Conservation (phyloP, 1,284 basidiomycete species). For the Tylopilus sp. region DNA sequence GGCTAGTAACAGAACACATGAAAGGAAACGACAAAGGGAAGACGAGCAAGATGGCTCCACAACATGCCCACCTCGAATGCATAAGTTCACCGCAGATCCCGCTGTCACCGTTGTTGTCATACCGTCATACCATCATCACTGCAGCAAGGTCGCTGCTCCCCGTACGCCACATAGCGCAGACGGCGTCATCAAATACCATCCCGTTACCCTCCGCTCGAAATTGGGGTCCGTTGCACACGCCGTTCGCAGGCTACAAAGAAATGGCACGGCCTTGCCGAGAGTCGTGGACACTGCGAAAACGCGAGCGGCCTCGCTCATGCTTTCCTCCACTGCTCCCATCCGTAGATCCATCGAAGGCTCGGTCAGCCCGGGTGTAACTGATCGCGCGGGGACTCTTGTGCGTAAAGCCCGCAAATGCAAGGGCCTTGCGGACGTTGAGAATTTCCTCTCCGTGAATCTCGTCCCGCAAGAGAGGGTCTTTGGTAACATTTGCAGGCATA, state of each 20-base stretch:
- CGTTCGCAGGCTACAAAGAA: conserved; percentile 55
- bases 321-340: conserved; percentile 47
- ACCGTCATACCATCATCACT: conserved; percentile 25
- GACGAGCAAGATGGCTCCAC: conserved; percentile 6
- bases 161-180: conserved; percentile 31
- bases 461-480: conserved; percentile 85
- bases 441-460: conserved; percentile 82
- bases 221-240: conserved; percentile 32
- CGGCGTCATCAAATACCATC: conserved; percentile 31
- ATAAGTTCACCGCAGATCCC: conserved; percentile 28
- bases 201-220: conserved; percentile 18
- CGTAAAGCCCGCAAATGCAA: conserved; percentile 87
- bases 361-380: conserved; percentile 70
- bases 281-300: conserved; percentile 53
- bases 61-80: conserved; percentile 12
- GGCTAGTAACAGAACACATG: conserved; percentile 13
- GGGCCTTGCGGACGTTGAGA: conserved; percentile 84
- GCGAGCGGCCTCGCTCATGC: conserved; percentile 57
- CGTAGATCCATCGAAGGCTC: conserved; percentile 57
- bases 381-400: conserved; percentile 80
- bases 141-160: conserved; percentile 31
- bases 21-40: conserved; percentile 12
- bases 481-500: conserved; percentile 75
- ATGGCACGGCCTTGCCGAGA: conserved; percentile 69
- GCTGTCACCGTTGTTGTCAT: conserved; percentile 30